phyloP scores from a whole-genome alignment of 2,329 filamentous ascomycete species.

The Ceratocystis lukuohia region DNA sequence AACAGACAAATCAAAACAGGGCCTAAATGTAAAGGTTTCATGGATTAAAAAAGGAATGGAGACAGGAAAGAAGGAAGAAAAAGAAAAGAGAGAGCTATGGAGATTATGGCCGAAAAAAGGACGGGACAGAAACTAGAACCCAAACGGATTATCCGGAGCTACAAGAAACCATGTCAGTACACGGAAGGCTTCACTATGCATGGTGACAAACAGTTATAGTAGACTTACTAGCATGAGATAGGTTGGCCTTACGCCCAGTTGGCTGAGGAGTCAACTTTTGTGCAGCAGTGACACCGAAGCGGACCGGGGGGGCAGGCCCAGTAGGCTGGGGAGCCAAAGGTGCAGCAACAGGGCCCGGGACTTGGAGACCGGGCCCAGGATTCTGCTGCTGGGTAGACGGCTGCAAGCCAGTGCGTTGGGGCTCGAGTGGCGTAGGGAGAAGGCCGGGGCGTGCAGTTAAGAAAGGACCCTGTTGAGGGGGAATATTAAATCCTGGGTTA shows the following conservation, averaged over 20 bases:
- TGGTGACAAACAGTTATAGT: not conserved
- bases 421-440: conserved; percentile 46
- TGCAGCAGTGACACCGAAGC: conserved; percentile 64
- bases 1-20: conserved; percentile 3
- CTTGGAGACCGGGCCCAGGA: conserved; percentile 20
- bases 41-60: conserved; percentile 4
- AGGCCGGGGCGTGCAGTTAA: conserved; percentile 25
- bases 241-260: conserved; percentile 79
- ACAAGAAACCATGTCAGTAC: conserved; percentile 14
- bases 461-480: conserved; percentile 18
- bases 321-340: conserved; percentile 31
- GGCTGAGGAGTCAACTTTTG: conserved; percentile 75
- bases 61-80: conserved; percentile 10
- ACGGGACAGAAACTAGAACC: conserved; percentile 29
- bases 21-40: not conserved
- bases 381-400: conserved; percentile 32
- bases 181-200: not conserved
- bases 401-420: conserved; percentile 41
- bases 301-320: conserved; percentile 66
- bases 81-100: conserved; percentile 4
- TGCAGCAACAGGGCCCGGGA: conserved; percentile 4
- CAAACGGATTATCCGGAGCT: conserved; percentile 43
- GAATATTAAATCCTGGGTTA: conserved; percentile 22
- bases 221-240: conserved; percentile 92
- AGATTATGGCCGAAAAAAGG: conserved; percentile 10